Evolutionary conservation across 495 filamentous ascomycete species (phyloP).

Genomic region (Acidiella bohemica): DNA sequence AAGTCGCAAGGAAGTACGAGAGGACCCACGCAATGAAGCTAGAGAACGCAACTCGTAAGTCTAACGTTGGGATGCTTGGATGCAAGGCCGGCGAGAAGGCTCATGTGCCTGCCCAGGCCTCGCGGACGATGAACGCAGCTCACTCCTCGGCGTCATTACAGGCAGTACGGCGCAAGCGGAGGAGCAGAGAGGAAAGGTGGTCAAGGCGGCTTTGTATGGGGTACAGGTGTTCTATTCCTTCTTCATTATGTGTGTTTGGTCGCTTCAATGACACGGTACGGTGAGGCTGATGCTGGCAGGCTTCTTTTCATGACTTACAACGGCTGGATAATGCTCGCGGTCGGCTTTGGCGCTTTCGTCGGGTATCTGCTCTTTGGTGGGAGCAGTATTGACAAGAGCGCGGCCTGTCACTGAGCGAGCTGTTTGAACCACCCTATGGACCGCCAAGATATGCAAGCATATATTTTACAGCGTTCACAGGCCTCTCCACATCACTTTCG

Average conservation of each 20-base stretch:
- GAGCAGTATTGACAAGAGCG: slow-evolving; percentile 56
- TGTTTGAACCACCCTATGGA: no score
- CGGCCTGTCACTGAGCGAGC: slow-evolving; percentile 87
- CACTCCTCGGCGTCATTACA: slow-evolving; percentile 49
- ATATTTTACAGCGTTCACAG: slow-evolving; percentile 28
- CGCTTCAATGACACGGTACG: neutral
- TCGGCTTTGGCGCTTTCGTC: slow-evolving; percentile 75
- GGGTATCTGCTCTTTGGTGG: slow-evolving; percentile 68
- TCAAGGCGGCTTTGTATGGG: slow-evolving; percentile 75
- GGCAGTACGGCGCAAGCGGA: slow-evolving; percentile 34
- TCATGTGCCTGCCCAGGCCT: neutral
- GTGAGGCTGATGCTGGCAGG: slow-evolving; percentile 37
- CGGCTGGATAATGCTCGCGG: slow-evolving; percentile 87
- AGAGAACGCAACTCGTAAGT: slow-evolving; percentile 13
- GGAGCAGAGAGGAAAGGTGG: slow-evolving; percentile 49
- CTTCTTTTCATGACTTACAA: slow-evolving; percentile 99
- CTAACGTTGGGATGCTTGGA: neutral
- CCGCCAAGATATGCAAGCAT: no score
- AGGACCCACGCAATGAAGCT: neutral
- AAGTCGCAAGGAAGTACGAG: slow-evolving; percentile 58
- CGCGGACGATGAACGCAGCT: slow-evolving; percentile 42
- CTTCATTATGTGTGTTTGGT: slow-evolving; percentile 91
- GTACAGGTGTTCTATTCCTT: slow-evolving; percentile 97
- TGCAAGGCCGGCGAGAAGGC: slow-evolving; percentile 11
- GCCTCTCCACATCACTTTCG: slow-evolving; percentile 64